Base-by-base conservation (phyloP, 2,329 filamentous ascomycete species). In the Zasmidium cellare region DNA sequence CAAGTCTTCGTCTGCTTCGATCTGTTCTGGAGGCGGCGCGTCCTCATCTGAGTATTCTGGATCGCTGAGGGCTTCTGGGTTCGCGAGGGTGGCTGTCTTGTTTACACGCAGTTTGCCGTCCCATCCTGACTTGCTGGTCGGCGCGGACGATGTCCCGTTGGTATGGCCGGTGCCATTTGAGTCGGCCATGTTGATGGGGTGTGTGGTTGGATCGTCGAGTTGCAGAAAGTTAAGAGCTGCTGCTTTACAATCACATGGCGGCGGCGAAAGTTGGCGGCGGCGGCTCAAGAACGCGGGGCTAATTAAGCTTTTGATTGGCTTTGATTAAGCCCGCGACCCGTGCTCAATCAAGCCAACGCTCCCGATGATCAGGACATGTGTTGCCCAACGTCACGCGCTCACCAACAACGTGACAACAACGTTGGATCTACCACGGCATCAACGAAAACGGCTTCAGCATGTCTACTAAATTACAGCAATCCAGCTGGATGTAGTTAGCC, bases 31-130 rank as follows among this genome's bases (percentile, higher is more conserved):
- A 0, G 84, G 85, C 61, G 89, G 76, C 19, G 80, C 82, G 62
- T 84, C 82, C 19, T 84, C 84, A 65, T 90, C 92, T 16, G 90
- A 94, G 71, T 93, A 91, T 56, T 96, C 92, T 0, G 90, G 86
- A 68, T 97, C 92, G 46, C 89, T 89, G 52, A 96, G 75, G 9
- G 89, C 90, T 70, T 94, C 91, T 2, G 91, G 89, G 69, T 96
- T 96, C 22, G 83, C 80, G 48, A 96, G 78, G 28, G 85, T 79
- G 1, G 86, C 82, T 70, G 84, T 87, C 68, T 87, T 86, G 61
- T 89, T 86, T 51, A 96, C 77, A 41, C 90, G 83, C 58, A 93
- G 80, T 76, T 93, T 93, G 62, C 90, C 90, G 73, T 93, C 90
- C 90, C 90, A 93, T 60, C 90, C 90, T 9, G 69, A 67, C 51